Percentiles rank a stretch among this genome's conserved stretches.
phyloP scores from a whole-genome alignment of 352 stramenopile genomes.

The Phytophthora podocarpi region DNA sequence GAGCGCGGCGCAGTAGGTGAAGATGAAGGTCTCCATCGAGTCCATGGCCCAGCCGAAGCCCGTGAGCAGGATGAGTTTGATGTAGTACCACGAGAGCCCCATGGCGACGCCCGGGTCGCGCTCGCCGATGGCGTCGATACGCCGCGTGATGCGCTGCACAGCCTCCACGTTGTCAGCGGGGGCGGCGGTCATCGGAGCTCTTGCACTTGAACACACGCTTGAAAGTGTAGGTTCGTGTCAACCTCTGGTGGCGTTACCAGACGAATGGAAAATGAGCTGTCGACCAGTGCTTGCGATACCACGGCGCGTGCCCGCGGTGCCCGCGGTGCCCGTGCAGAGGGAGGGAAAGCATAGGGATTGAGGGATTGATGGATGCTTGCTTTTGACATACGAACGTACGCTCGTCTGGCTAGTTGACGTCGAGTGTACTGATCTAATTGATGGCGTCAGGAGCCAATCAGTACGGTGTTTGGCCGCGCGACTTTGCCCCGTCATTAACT shows the following conservation, averaged over 20 bases:
- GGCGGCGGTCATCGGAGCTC: slow-evolving; percentile 4
- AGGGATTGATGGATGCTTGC: too few species aligned
- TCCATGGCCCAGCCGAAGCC: slow-evolving; percentile 79
- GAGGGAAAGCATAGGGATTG: too few species aligned
- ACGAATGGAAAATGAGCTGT: slow-evolving; percentile 28
- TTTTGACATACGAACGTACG: too few species aligned
- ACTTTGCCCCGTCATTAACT: too few species aligned
- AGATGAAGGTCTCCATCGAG: slow-evolving; percentile 77
- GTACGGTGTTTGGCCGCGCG: too few species aligned
- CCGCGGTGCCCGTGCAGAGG: too few species aligned
- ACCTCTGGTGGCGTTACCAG: slow-evolving; percentile 24
- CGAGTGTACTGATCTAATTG: too few species aligned
- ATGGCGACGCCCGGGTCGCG: slow-evolving; percentile 49
- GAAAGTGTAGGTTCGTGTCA: slow-evolving; percentile 30
- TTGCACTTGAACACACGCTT: background rate
- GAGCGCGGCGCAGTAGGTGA: slow-evolving; percentile 55
- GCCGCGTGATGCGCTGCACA: slow-evolving; percentile 67
- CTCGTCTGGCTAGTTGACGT: too few species aligned
- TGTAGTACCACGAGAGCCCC: slow-evolving; percentile 75
- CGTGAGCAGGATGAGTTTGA: slow-evolving; percentile 65
- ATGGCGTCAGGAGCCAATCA: too few species aligned
- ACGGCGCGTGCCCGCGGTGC: too few species aligned
- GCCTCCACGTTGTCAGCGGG: slow-evolving; percentile 46
- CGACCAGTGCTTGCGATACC: slow-evolving; percentile 27
- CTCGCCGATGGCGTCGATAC: slow-evolving; percentile 70